A percentile compares a stretch with the other conserved stretches of the same genome.
Conservation (phyloP, 345 rosid species). For the Erucastrum elatum region DNA sequence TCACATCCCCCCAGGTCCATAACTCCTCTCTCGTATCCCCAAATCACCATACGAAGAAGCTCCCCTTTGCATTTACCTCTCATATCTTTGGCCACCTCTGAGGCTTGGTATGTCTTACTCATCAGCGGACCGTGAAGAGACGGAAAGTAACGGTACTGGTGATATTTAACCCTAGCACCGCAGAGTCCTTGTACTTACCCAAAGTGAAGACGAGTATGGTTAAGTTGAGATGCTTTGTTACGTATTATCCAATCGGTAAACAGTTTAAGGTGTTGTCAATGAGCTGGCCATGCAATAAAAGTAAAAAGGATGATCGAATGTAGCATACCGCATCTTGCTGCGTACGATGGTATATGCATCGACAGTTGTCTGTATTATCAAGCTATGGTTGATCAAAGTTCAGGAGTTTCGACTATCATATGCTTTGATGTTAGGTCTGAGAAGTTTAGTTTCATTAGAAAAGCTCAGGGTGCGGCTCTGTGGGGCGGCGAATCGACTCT, state of each 20-base stretch:
- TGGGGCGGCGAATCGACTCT: background rate
- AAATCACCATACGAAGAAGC: background rate
- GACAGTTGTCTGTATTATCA: background rate
- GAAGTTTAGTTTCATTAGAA: background rate
- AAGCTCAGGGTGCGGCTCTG: background rate
- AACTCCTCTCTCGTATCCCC: background rate
- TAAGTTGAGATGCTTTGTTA: background rate
- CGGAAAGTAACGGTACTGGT: background rate
- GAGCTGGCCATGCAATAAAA: background rate
- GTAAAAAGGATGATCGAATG: background rate
- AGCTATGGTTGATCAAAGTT: background rate
- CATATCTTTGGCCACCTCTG: background rate
- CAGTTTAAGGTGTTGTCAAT: background rate
- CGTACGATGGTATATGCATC: background rate
- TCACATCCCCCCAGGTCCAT: background rate
- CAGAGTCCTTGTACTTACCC: background rate
- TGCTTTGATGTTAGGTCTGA: background rate
- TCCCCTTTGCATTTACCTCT: background rate
- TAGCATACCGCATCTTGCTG: background rate
- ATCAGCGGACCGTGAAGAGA: background rate
- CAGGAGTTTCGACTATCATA: background rate
- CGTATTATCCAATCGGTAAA: background rate
- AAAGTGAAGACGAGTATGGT: background rate
- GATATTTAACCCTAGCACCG: background rate
- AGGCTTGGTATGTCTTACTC: background rate